Evolutionary conservation across 768 basidiomycete genomes (phyloP).

Genomic region (Mycena albidolilacea): DNA sequence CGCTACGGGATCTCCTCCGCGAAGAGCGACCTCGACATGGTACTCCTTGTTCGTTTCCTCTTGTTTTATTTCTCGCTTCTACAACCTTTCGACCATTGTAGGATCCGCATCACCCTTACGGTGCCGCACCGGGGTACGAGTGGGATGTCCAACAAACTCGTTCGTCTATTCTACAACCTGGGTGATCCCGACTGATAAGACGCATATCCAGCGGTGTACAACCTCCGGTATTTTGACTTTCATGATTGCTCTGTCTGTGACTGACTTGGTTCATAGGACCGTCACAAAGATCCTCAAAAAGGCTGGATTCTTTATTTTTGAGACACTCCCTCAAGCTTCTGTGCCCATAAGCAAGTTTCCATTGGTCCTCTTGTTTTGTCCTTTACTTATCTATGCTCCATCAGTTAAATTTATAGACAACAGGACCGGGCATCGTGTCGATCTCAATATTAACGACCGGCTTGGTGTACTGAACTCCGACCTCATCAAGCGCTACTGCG

Average conservation of each 20-base stretch:
- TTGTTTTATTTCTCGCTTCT: background rate
- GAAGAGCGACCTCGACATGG: slow-evolving; percentile 43
- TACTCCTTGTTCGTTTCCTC: slow-evolving; percentile 58
- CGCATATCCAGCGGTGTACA: slow-evolving; percentile 48
- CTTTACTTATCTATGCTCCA: background rate
- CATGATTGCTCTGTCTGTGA: background rate
- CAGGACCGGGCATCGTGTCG: slow-evolving; percentile 58
- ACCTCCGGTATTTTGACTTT: slow-evolving; percentile 41
- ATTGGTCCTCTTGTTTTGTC: slow-evolving; percentile 19
- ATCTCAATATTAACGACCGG: slow-evolving; percentile 76
- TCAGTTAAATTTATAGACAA: slow-evolving; percentile 69
- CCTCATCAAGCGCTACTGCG: slow-evolving; percentile 67
- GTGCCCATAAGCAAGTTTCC: slow-evolving; percentile 61
- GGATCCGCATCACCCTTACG: slow-evolving; percentile 45
- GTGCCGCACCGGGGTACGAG: slow-evolving; percentile 31
- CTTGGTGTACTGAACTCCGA: slow-evolving; percentile 68
- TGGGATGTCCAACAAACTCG: slow-evolving; percentile 14
- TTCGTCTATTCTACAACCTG: slow-evolving; percentile 3
- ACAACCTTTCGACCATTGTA: slow-evolving; percentile 12
- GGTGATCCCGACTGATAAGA: slow-evolving; percentile 34
- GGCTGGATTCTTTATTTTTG: slow-evolving; percentile 52
- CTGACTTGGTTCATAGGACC: slow-evolving; percentile 42
- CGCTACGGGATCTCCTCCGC: slow-evolving; percentile 40
- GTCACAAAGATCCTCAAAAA: slow-evolving; percentile 48
- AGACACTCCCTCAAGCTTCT: slow-evolving; percentile 50